These are phyloP conservation scores for Chaetomium globosum DNA, from an alignment of 2,329 filamentous ascomycete species.

Conservation along the genomic window DNA sequence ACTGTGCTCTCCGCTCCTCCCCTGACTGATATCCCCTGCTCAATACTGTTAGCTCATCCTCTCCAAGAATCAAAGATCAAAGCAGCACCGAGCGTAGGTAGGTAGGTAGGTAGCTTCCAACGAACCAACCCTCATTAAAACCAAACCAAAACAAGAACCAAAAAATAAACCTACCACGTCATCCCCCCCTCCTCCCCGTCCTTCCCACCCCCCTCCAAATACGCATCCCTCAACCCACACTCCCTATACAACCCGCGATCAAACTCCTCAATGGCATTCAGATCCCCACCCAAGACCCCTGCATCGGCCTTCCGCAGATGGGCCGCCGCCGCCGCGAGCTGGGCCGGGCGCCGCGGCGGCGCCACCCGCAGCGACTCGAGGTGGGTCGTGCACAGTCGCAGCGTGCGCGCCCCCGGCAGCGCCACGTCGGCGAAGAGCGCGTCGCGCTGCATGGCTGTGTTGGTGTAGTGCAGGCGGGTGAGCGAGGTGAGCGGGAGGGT, in stretches of 20 bases:
- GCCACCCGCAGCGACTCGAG: conserved; percentile 56
- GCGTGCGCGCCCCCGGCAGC: conserved; percentile 37
- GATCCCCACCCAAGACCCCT: conserved; percentile 56
- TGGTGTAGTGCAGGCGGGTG: conserved; percentile 56
- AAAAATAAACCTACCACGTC: conserved; percentile 47
- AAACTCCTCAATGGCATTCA: conserved; percentile 61
- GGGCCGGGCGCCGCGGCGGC: conserved; percentile 53
- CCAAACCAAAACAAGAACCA: not conserved
- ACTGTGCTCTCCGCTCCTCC: conserved; percentile 46
- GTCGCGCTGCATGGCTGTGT: conserved; percentile 55
- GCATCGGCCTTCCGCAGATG: conserved; percentile 49
- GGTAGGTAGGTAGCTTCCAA: not conserved
- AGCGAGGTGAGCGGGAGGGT: conserved; percentile 48
- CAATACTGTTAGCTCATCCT: not conserved
- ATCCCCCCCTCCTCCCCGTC: conserved; percentile 56
- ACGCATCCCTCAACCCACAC: conserved; percentile 56
- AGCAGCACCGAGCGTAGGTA: not conserved
- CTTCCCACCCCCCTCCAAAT: conserved; percentile 53
- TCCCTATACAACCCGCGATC: conserved; percentile 53
- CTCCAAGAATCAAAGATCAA: not conserved
- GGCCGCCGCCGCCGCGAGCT: conserved; percentile 49
- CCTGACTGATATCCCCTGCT: conserved; percentile 55
- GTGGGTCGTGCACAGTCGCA: conserved; percentile 60
- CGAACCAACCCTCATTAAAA: not conserved
- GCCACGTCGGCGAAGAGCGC: conserved; percentile 57